Conservation (phyloP, 2,329 filamentous ascomycete species). For the Claviceps humidiphila region DNA sequence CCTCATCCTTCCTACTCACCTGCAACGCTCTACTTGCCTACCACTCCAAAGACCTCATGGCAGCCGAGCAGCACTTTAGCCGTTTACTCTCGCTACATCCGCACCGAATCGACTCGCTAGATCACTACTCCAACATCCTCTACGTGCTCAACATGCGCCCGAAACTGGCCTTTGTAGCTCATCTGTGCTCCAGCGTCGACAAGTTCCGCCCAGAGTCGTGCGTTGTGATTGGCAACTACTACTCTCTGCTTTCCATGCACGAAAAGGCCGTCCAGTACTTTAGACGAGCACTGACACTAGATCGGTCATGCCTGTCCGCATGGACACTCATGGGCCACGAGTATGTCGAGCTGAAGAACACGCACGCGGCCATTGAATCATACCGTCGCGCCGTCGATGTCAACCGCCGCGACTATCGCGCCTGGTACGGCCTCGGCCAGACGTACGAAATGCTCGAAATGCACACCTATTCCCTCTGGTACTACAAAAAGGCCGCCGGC, state of each 20-base stretch:
- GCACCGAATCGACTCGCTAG: constrained; percentile 71
- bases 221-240: constrained; percentile 95
- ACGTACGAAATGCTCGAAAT: constrained; percentile 97
- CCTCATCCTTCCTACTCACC: constrained; percentile 77
- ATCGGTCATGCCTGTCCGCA: constrained; percentile 80
- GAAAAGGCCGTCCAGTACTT: constrained; percentile 99
- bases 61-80: constrained; percentile 56
- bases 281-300: constrained; percentile 77
- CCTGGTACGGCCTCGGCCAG: constrained; percentile 94
- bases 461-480: constrained; percentile 94
- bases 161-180: constrained; percentile 83
- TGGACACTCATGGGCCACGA: constrained; percentile 99
- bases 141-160: constrained; percentile 83
- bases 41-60: constrained; percentile 70
- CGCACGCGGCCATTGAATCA: constrained; percentile 91
- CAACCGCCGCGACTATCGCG: constrained; percentile 90
- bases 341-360: constrained; percentile 97
- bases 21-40: constrained; percentile 81
- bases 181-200: constrained; percentile 80
- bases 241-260: constrained; percentile 83
- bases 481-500: constrained; percentile 90
- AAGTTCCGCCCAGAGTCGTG: constrained; percentile 96
- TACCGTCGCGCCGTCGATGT: constrained; percentile 92
- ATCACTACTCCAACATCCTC: constrained; percentile 94
- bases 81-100: constrained; percentile 65